Percentiles rank a stretch among this genome's conserved stretches.
phyloP scores from a whole-genome alignment of 352 stramenopile species.

The Pythium sukuiense region DNA sequence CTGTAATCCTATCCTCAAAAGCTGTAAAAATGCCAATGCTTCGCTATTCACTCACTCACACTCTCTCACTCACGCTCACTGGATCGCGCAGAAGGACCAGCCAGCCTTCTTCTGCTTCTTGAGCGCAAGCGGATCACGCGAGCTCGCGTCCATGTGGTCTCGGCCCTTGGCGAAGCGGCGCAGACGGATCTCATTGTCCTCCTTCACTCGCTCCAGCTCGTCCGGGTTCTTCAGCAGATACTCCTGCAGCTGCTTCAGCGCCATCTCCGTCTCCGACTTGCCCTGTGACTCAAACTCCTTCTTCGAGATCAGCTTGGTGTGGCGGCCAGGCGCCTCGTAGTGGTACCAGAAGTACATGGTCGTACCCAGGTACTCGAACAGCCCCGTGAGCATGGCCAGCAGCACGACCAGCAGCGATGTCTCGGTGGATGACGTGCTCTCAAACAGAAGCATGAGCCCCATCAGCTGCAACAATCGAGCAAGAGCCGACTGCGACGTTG shows the following conservation, averaged over 20 bases:
- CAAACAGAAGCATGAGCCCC: constrained; percentile 69
- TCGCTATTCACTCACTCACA: not conserved
- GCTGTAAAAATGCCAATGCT: constrained; percentile 1
- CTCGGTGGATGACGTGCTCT: constrained; percentile 82
- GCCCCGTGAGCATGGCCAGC: constrained; percentile 60
- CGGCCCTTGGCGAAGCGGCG: constrained; percentile 76
- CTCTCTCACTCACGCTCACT: constrained; percentile 11
- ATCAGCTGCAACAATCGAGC: constrained; percentile 56
- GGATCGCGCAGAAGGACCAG: constrained; percentile 20
- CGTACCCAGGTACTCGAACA: constrained; percentile 73
- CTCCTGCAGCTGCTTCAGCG: constrained; percentile 59
- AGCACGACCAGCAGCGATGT: constrained; percentile 71
- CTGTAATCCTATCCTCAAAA: not conserved
- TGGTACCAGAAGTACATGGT: constrained; percentile 85
- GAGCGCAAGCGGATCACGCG: constrained; percentile 36
- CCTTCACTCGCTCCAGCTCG: constrained; percentile 72
- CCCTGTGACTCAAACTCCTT: constrained; percentile 71
- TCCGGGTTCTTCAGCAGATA: constrained; percentile 73
- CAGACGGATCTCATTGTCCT: constrained; percentile 80
- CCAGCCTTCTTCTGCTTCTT: constrained; percentile 20
- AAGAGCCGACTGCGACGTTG: constrained; percentile 66
- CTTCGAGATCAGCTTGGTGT: constrained; percentile 73
- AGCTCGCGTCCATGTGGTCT: constrained; percentile 71
- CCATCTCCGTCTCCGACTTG: constrained; percentile 72
- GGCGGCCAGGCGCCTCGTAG: constrained; percentile 64